Evolutionary conservation across 1,139 yeast species (phyloP).

Genomic region (Zhuliangozyma blackwelliae): DNA sequence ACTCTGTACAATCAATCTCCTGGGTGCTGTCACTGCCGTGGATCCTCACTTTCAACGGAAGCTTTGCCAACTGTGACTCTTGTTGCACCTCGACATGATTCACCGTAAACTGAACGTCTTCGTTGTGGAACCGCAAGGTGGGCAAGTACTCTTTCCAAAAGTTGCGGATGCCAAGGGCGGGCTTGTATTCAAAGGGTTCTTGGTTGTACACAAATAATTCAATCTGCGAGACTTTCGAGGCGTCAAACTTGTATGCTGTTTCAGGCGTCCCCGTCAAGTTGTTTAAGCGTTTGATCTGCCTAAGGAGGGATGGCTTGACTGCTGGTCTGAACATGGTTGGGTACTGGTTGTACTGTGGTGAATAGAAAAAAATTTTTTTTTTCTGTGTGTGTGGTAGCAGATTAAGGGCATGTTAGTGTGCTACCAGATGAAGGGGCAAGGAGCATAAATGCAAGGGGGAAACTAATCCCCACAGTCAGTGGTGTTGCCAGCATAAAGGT

Average conservation of each 20-base stretch:
- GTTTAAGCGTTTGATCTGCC: constrained; percentile 34
- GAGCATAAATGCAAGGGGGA: too few relatives aligned
- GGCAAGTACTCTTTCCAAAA: constrained; percentile 78
- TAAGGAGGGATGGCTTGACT: constrained; percentile 5
- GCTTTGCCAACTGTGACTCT: constrained; percentile 35
- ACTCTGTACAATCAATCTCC: constrained; percentile 31
- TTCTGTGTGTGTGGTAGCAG: too few relatives aligned
- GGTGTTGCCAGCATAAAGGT: too few relatives aligned
- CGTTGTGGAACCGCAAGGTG: constrained; percentile 78
- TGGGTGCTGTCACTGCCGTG: constrained; percentile 19
- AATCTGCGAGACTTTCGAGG: constrained; percentile 20
- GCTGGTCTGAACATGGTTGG: too few relatives aligned
- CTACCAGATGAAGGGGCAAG: too few relatives aligned
- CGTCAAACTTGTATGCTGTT: constrained; percentile 31
- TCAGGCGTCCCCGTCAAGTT: constrained; percentile 35
- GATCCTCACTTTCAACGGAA: constrained; percentile 44
- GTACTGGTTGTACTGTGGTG: too few relatives aligned
- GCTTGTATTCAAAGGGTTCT: constrained; percentile 16
- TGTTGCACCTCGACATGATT: constrained; percentile 46
- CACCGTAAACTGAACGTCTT: constrained; percentile 59
- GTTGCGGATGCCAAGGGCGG: constrained; percentile 35
- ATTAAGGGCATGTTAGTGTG: too few relatives aligned
- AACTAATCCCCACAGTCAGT: too few relatives aligned
- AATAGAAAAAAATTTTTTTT: too few relatives aligned
- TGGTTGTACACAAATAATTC: constrained; percentile 18